phyloP scores from a whole-genome alignment of 176 grass and related monocot species.

The Triticum urartu region DNA sequence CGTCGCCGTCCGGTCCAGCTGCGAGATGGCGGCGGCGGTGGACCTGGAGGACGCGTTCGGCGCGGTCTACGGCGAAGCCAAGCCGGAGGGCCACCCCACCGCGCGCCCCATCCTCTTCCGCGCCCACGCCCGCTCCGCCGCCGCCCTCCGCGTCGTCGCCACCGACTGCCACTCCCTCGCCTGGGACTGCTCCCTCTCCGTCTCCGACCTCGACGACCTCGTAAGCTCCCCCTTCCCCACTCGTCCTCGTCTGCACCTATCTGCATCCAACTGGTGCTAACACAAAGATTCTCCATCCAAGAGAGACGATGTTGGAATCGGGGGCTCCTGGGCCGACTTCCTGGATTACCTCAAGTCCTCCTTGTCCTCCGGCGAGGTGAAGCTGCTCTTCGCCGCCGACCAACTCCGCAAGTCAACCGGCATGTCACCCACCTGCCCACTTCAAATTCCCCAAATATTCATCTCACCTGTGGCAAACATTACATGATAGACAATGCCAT shows the following conservation, averaged over 20 bases:
- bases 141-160: slow-evolving; percentile 53
- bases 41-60: slow-evolving; percentile 9
- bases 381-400: slow-evolving; percentile 34
- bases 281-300: background rate
- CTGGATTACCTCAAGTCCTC: slow-evolving; percentile 72
- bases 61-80: slow-evolving; percentile 61
- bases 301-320: slow-evolving; percentile 88
- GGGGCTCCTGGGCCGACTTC: slow-evolving; percentile 80
- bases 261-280: background rate
- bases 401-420: background rate
- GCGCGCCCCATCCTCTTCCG: slow-evolving; percentile 47
- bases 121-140: slow-evolving; percentile 8
- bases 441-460: background rate
- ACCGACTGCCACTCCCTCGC: slow-evolving; percentile 71
- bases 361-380: slow-evolving; percentile 59
- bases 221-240: slow-evolving; percentile 20
- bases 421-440: background rate
- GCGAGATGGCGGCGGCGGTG: slow-evolving; percentile 17
- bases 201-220: slow-evolving; percentile 67
- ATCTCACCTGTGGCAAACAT: background rate
- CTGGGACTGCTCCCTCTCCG: slow-evolving; percentile 55
- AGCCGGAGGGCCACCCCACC: slow-evolving; percentile 9
- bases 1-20: background rate
- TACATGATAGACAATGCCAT: background rate
- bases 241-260: background rate